Evolutionary conservation across 805 yeast genomes (phyloP).

Genomic region (Wickerhamiella qilinensis): DNA sequence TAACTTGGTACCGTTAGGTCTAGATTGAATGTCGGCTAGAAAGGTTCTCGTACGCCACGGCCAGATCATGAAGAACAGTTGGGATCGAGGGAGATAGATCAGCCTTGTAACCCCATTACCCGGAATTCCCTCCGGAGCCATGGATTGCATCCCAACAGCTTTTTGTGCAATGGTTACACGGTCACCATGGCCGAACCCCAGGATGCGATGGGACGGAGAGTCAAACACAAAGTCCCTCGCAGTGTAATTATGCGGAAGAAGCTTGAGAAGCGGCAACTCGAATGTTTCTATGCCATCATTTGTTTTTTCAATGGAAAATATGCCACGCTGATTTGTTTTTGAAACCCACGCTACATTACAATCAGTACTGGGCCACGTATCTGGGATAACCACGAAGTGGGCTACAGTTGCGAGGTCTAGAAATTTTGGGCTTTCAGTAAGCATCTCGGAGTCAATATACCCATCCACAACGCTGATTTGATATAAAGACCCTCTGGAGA

Average conservation of each 20-base stretch:
- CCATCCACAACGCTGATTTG: not conserved
- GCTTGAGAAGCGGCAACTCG: not conserved
- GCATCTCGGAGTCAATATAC: not conserved
- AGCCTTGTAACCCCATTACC: not conserved
- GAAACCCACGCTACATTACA: not conserved
- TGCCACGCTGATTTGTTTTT: not conserved
- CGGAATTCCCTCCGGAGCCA: not conserved
- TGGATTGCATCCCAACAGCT: not conserved
- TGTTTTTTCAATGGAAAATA: not conserved
- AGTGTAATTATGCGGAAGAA: not conserved
- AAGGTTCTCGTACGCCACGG: not conserved
- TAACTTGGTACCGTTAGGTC: not conserved
- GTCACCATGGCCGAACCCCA: not conserved
- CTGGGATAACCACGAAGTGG: not conserved
- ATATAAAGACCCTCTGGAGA: not conserved
- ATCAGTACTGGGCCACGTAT: not conserved
- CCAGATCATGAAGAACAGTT: not conserved
- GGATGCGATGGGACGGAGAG: not conserved
- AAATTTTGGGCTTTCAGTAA: not conserved
- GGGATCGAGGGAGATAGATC: not conserved
- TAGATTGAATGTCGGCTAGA: not conserved
- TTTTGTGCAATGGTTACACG: not conserved
- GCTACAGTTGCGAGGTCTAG: not conserved
- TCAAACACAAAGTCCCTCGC: not conserved
- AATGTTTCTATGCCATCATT: not conserved